Evolutionary conservation across 2,329 filamentous ascomycete genomes (phyloP).

Genomic region (Calonectria pseudoreteaudii): DNA sequence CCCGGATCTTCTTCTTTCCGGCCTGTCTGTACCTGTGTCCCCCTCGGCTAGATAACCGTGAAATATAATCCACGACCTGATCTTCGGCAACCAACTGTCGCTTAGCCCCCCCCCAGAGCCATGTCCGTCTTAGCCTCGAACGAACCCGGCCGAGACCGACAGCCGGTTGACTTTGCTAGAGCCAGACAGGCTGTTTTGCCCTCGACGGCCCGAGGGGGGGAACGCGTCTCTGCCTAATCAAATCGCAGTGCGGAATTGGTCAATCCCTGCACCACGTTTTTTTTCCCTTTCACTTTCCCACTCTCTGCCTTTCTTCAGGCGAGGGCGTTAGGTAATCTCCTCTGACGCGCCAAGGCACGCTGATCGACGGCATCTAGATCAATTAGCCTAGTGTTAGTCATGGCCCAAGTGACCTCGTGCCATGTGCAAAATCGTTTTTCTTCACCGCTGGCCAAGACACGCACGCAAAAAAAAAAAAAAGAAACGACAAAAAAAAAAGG

Average conservation of each 20-base stretch:
- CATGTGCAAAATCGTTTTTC: neutral
- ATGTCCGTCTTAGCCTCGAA: neutral
- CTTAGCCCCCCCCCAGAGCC: neutral
- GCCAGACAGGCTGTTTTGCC: neutral
- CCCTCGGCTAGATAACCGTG: neutral
- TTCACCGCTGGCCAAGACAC: neutral
- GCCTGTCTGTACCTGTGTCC: neutral
- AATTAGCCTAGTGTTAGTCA: neutral
- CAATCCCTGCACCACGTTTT: slow-evolving; percentile 2
- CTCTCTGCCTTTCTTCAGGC: neutral
- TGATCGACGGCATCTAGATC: slow-evolving; percentile 6
- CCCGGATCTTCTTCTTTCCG: neutral
- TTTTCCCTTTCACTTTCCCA: too few species aligned
- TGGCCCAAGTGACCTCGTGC: neutral
- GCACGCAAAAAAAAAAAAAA: neutral
- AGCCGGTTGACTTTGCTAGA: neutral
- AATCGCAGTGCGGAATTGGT: neutral
- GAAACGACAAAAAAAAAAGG: neutral
- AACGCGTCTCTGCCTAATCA: slow-evolving; percentile 1
- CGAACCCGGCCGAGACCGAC: neutral
- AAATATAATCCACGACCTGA: neutral
- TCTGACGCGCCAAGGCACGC: neutral
- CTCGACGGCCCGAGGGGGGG: neutral
- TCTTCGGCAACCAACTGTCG: neutral
- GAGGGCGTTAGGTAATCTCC: neutral